Evolutionary conservation across 106 monocot species (phyloP).

Genomic region (Posidonia australis): DNA sequence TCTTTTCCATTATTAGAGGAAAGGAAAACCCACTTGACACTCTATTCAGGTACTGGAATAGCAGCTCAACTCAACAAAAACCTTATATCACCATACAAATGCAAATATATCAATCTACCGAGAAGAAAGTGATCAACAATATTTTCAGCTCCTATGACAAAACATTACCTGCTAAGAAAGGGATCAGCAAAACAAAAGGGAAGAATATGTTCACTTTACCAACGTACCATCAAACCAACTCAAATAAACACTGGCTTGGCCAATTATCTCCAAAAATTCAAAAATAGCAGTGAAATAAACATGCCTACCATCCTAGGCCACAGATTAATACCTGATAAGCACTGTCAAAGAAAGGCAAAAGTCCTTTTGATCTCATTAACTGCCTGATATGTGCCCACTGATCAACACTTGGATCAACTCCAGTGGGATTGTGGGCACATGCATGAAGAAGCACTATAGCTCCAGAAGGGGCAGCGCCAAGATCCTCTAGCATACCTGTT

Average conservation of each 20-base stretch:
- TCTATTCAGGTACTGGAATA: too few species aligned
- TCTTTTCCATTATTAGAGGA: background rate
- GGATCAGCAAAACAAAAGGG: too few species aligned
- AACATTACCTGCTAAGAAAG: too few species aligned
- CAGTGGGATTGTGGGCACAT: conserved; percentile 97
- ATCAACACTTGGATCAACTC: conserved; percentile 78
- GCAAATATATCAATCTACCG: too few species aligned
- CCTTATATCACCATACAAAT: background rate
- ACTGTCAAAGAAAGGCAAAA: conserved; percentile 98
- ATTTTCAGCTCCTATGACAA: too few species aligned
- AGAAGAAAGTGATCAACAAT: too few species aligned
- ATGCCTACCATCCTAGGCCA: background rate
- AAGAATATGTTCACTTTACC: too few species aligned
- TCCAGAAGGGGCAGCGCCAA: conserved; percentile 57
- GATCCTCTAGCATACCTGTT: conserved; percentile 80
- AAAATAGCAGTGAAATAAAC: background rate
- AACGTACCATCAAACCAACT: too few species aligned
- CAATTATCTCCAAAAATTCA: background rate
- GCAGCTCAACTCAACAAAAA: background rate
- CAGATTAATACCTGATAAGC: conserved; percentile 70
- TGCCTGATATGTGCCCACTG: conserved; percentile 94
- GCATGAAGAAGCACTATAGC: conserved; percentile 92
- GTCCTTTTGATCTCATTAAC: conserved; percentile 63
- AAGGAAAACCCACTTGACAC: background rate
- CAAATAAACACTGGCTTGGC: too few species aligned